These are phyloP conservation scores for Neofusicoccum parvum DNA, from an alignment of 2,329 filamentous ascomycete genomes.

Conservation along the genomic window DNA sequence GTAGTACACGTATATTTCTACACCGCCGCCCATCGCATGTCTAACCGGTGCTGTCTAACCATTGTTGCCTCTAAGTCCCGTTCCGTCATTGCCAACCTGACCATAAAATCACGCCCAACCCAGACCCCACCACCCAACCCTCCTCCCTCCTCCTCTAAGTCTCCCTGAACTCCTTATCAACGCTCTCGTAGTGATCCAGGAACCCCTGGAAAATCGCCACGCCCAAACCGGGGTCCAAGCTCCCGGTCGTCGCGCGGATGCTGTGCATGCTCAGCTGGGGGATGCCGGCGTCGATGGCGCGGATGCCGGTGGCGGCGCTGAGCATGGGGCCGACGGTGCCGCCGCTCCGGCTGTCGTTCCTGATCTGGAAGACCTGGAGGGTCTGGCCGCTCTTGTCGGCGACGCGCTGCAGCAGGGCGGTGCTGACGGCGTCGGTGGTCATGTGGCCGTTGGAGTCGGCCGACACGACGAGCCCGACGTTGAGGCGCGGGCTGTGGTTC, in stretches of 20 bases:
- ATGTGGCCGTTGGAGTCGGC: constrained; percentile 91
- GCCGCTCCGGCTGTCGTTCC: constrained; percentile 86
- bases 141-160: not conserved
- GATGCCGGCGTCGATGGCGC: constrained; percentile 84
- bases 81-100: not conserved
- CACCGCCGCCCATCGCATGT: not conserved
- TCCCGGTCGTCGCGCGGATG: constrained; percentile 84
- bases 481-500: constrained; percentile 83
- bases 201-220: constrained; percentile 89
- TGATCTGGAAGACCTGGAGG: constrained; percentile 89
- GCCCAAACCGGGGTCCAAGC: constrained; percentile 82
- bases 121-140: not conserved
- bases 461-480: constrained; percentile 79
- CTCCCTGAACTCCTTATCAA: constrained; percentile 73
- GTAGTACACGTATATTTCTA: not conserved
- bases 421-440: constrained; percentile 88
- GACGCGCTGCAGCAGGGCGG: constrained; percentile 75
- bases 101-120: not conserved
- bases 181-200: constrained; percentile 79
- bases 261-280: constrained; percentile 94
- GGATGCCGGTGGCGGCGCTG: constrained; percentile 75
- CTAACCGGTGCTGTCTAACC: no score
- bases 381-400: constrained; percentile 72
- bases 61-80: not conserved
- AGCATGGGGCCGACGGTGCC: constrained; percentile 96